Conservation (phyloP, 2,329 filamentous ascomycete species). For the Dryadomyces sulphureus region DNA sequence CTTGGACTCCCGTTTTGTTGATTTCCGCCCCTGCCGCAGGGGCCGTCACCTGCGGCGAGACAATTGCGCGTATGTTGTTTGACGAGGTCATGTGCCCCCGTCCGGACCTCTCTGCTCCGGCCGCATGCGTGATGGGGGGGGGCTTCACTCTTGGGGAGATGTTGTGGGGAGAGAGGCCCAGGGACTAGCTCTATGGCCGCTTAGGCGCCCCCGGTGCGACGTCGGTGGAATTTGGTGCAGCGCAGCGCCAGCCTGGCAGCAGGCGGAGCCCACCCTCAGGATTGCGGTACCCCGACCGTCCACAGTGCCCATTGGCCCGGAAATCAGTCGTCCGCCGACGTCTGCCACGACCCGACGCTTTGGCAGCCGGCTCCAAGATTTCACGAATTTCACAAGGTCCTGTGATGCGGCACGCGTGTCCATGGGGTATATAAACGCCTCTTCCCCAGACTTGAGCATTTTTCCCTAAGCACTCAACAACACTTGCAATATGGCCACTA, state of each 20-base stretch:
- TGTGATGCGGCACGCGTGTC: background rate
- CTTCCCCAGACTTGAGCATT: background rate
- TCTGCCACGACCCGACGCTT: background rate
- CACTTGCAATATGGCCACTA: background rate
- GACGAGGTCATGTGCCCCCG: background rate
- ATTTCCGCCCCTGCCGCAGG: too few species aligned
- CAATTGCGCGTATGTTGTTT: too few species aligned
- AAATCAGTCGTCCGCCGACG: background rate
- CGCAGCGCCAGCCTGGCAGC: too few species aligned
- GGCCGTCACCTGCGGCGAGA: too few species aligned
- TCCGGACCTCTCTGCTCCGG: background rate
- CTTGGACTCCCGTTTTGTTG: too few species aligned
- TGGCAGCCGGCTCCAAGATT: background rate
- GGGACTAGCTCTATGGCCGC: background rate
- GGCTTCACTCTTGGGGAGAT: background rate
- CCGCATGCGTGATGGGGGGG: background rate
- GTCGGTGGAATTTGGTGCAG: background rate
- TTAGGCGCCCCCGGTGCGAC: background rate
- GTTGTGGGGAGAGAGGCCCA: background rate
- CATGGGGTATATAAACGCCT: background rate
- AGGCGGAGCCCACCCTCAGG: background rate
- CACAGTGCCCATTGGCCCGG: background rate
- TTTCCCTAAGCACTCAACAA: too few species aligned
- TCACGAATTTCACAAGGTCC: too few species aligned
- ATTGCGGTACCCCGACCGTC: background rate